Conservation (phyloP, 495 filamentous ascomycete genomes). For the Penicillium pancosmium region DNA sequence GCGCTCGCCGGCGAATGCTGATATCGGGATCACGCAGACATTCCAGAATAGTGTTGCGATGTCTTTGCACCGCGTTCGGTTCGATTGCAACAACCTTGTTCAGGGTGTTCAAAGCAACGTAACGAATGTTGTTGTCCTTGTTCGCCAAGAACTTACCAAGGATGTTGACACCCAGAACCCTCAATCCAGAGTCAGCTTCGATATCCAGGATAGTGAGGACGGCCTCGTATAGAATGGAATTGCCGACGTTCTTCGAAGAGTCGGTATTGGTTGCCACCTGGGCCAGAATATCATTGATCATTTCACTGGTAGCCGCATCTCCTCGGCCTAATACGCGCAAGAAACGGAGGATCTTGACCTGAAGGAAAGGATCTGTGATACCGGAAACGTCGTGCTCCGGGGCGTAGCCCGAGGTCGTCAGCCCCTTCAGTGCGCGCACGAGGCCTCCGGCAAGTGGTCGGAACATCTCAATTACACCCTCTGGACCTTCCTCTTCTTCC, state of each 20-base stretch:
- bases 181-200: slow-evolving; percentile 90
- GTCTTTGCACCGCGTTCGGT: slow-evolving; percentile 94
- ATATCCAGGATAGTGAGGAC: slow-evolving; percentile 98
- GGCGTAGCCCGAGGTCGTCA: slow-evolving; percentile 94
- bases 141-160: slow-evolving; percentile 97
- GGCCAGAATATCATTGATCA: slow-evolving; percentile 97
- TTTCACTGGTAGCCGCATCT: slow-evolving; percentile 86
- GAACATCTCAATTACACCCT: slow-evolving; percentile 86
- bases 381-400: slow-evolving; percentile 98
- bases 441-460: slow-evolving; percentile 75
- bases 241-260: slow-evolving; percentile 97
- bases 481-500: slow-evolving; percentile 79
- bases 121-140: slow-evolving; percentile 98
- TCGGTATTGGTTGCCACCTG: slow-evolving; percentile 99
- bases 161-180: slow-evolving; percentile 96
- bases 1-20: slow-evolving; percentile 89
- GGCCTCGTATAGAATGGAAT: slow-evolving; percentile 96
- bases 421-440: slow-evolving; percentile 86
- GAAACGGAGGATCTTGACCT: slow-evolving; percentile 90
- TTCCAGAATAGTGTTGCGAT: slow-evolving; percentile 95
- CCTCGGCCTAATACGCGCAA: slow-evolving; percentile 85
- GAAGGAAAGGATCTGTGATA: slow-evolving; percentile 97
- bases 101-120: slow-evolving; percentile 94
- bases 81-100: slow-evolving; percentile 98
- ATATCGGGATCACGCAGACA: slow-evolving; percentile 98